Evolutionary conservation across 345 rosid species (phyloP).

Genomic region (Mangifera indica): DNA sequence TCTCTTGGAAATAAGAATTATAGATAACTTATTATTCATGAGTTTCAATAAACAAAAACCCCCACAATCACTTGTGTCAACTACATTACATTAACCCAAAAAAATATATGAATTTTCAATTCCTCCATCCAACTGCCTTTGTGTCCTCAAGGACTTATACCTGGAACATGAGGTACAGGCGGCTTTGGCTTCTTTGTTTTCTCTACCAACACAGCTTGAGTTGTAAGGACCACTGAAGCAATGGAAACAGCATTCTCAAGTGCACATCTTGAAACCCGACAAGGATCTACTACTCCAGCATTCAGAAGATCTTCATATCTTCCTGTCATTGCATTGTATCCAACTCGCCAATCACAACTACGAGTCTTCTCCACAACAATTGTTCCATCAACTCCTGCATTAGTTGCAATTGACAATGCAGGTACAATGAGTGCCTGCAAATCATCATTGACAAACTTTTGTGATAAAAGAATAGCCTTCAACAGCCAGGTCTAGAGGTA

Average conservation of each 20-base stretch:
- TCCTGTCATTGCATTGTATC: constrained; percentile 80
- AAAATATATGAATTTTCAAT: neutral
- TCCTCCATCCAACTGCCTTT: neutral
- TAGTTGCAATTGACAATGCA: constrained; percentile 68
- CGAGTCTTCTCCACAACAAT: constrained; percentile 70
- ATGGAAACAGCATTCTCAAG: constrained; percentile 80
- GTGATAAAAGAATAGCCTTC: neutral
- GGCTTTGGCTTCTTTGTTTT: constrained; percentile 63
- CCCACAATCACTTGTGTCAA: neutral
- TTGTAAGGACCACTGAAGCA: constrained; percentile 70
- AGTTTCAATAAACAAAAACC: neutral
- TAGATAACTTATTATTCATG: no score
- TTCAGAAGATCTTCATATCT: constrained; percentile 68
- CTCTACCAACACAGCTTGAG: constrained; percentile 84
- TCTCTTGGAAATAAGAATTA: no score
- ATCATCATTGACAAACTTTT: neutral
- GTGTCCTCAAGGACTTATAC: constrained; percentile 48
- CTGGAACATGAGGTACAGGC: constrained; percentile 63
- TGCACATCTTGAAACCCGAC: constrained; percentile 75
- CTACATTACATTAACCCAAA: neutral
- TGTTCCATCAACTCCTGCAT: constrained; percentile 77
- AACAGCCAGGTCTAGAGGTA: neutral
- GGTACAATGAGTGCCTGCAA: constrained; percentile 80
- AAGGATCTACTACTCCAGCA: constrained; percentile 72
- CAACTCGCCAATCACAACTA: constrained; percentile 56